A percentile compares a stretch with the other conserved stretches of the same genome.
phyloP scores from a whole-genome alignment of 2,329 filamentous ascomycete genomes.

The Fusarium gaditjirri region DNA sequence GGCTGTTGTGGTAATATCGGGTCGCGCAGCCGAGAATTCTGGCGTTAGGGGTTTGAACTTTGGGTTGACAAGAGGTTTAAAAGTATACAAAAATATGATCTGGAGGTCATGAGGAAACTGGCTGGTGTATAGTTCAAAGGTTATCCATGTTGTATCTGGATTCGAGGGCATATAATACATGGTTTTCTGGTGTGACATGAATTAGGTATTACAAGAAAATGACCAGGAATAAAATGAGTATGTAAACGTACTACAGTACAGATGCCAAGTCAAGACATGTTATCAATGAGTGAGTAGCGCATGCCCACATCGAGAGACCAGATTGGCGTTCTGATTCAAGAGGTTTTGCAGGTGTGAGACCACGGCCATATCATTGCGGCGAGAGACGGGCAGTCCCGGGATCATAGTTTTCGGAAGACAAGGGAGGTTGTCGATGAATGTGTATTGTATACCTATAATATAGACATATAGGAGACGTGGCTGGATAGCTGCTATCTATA shows the following conservation, averaged over 20 bases:
- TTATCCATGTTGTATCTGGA: neutral
- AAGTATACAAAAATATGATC: constrained; percentile 12
- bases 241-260: neutral
- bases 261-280: neutral
- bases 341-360: constrained; percentile 4
- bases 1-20: constrained; percentile 11
- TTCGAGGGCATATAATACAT: neutral
- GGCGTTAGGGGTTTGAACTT: constrained; percentile 21
- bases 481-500: neutral
- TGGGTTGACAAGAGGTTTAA: neutral
- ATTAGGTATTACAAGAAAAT: neutral
- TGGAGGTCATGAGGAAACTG: neutral
- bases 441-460: neutral
- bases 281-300: neutral
- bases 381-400: neutral
- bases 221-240: neutral
- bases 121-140: neutral
- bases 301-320: neutral
- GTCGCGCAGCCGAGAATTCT: constrained; percentile 8
- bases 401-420: neutral
- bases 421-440: neutral
- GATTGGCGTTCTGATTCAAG: neutral
- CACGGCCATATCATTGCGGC: constrained; percentile 21
- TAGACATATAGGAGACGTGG: neutral
- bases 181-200: neutral